Base-by-base conservation (phyloP, 192 early-diverging fungal genomes). In the Coemansia sp. region DNA sequence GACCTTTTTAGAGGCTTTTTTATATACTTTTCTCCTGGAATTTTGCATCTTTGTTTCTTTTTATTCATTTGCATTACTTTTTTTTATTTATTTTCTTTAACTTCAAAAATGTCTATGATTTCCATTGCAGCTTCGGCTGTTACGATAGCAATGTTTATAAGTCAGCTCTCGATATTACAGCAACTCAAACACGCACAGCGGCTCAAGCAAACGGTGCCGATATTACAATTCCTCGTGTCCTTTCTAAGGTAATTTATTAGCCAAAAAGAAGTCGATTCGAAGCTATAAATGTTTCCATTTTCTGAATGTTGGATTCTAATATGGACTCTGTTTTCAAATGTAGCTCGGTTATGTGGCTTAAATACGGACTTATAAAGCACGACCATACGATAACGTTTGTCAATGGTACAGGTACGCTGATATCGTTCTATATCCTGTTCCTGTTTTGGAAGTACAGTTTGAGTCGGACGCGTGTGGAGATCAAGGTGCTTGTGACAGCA, bases 121-220 rank as follows among this genome's bases (percentile, higher is more conserved):
- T 52, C 77, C 30, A 52, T 74, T 21, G 31, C 63, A 45, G 72
- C 77, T 7, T 55, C 62, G 0, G 56, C 45, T 3, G 72, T 53
- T 20, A 71, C 72, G 23, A 62, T 80, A 30, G 77, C 64, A 8
- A 74, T 80, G 77, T 65, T 65, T 25, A n/a, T 74, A 1, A 74
- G 72, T 59, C 77, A 80, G 62, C 66, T 80, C 4, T 49, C 68
- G 18, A 60, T 80, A 8, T 37, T 80, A 0, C 61, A 43, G 5
- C 42, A 58, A n/a, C 29, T 80, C 2, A 64, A 66, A 28, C 57
- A 59, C 18, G 67, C 77, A 8, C 49, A 61, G 13, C 53, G 58
- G 13, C 40, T 59, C 9, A 35, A 72, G 23, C 39, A 60, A 21
- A 49, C 20, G 10, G 65, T 80, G 10, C 66, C 77, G 3, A 66